Evolutionary conservation across 495 filamentous ascomycete species (phyloP).

Genomic region (Neurospora sp.): DNA sequence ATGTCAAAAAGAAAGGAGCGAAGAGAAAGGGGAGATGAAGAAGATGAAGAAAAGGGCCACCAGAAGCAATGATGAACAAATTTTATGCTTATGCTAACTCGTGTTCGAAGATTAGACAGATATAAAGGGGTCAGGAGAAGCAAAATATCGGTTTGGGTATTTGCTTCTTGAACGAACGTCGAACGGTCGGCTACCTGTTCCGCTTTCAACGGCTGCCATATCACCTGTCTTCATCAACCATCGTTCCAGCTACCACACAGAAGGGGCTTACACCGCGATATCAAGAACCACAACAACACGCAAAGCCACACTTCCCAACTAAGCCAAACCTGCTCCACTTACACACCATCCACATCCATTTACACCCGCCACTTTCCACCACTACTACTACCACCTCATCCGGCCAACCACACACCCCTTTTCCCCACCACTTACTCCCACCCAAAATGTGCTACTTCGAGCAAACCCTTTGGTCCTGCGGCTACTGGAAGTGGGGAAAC

Average conservation of each 20-base stretch:
- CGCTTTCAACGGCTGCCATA: background rate
- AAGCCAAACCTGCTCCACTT: background rate
- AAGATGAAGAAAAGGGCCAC: background rate
- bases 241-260: background rate
- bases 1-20: background rate
- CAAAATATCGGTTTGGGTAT: background rate
- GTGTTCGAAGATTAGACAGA: background rate
- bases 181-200: background rate
- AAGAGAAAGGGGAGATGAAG: background rate
- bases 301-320: background rate
- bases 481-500: slow-evolving; percentile 92
- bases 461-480: slow-evolving; percentile 55
- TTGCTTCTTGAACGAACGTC: background rate
- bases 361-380: background rate
- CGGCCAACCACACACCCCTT: background rate
- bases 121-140: background rate
- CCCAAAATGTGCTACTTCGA: slow-evolving; percentile 56
- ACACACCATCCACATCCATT: background rate
- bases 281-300: background rate
- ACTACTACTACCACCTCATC: background rate
- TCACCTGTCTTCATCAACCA: background rate
- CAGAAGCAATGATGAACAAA: background rate
- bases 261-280: background rate
- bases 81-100: background rate
- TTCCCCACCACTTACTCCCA: background rate